phyloP scores from a whole-genome alignment of 352 stramenopile species.

The Globisporangium echinulatum region DNA sequence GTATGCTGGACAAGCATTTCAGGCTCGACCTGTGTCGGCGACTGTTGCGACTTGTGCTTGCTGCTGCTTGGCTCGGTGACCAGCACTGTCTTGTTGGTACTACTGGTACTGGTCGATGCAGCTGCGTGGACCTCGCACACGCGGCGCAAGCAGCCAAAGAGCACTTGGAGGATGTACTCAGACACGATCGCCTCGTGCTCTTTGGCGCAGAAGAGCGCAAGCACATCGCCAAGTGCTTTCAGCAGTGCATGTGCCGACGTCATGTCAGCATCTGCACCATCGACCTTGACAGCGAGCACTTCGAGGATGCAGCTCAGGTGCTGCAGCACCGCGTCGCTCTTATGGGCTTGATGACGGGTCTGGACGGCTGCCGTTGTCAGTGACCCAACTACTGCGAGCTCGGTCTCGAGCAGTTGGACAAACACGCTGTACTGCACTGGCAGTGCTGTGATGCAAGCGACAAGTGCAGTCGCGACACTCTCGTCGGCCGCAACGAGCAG shows the following conservation, averaged over 20 bases:
- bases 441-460: slow-evolving; percentile 42
- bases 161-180: slow-evolving; percentile 76
- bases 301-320: slow-evolving; percentile 73
- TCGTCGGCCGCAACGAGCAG: slow-evolving; percentile 62
- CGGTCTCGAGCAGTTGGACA: slow-evolving; percentile 39
- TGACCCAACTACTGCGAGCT: slow-evolving; percentile 14
- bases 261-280: slow-evolving; percentile 23
- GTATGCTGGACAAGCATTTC: slow-evolving; percentile 77
- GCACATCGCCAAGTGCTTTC: slow-evolving; percentile 45
- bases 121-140: slow-evolving; percentile 44
- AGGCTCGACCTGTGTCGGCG: slow-evolving; percentile 26
- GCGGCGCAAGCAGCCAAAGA: slow-evolving; percentile 70
- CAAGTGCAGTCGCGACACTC: slow-evolving; percentile 45
- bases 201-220: slow-evolving; percentile 48
- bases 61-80: slow-evolving; percentile 6
- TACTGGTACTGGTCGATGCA: neutral
- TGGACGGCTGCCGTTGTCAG: neutral
- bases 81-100: neutral
- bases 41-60: slow-evolving; percentile 1
- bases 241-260: slow-evolving; percentile 34
- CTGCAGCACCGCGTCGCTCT: slow-evolving; percentile 21
- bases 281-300: slow-evolving; percentile 67
- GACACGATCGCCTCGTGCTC: slow-evolving; percentile 51
- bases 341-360: neutral
- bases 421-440: slow-evolving; percentile 53